Evolutionary conservation across 2,329 filamentous ascomycete genomes (phyloP).

Genomic region (Cucurbitaria berberidis): DNA sequence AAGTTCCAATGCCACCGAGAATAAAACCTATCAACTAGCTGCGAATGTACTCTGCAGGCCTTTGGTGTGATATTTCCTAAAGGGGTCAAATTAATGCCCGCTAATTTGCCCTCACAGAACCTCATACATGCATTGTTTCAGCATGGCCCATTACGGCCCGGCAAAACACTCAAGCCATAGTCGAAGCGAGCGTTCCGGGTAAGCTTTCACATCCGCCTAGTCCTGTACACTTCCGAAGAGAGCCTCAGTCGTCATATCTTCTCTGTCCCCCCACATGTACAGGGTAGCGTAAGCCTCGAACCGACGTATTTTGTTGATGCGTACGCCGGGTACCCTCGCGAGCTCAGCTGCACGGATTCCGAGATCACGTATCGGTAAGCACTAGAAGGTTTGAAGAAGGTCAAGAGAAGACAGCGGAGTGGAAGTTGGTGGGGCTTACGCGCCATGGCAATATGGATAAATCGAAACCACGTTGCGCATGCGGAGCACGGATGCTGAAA

Average conservation of each 20-base stretch:
- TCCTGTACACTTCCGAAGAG: background rate
- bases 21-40: too few species aligned
- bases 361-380: constrained; percentile 22
- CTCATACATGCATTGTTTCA: background rate
- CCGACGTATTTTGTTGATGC: constrained; percentile 7
- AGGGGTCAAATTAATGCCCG: constrained; percentile 11
- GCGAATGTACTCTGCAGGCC: too few species aligned
- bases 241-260: background rate
- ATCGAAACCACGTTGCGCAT: constrained; percentile 19
- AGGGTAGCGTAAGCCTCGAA: constrained; percentile 4
- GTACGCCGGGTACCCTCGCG: constrained; percentile 6
- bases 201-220: constrained; percentile 1
- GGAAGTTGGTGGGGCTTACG: constrained; percentile 13
- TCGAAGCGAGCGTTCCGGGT: constrained; percentile 1
- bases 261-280: background rate
- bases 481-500: constrained; percentile 8
- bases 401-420: constrained; percentile 18
- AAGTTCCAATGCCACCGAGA: too few species aligned
- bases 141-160: background rate
- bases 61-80: background rate
- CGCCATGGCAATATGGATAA: constrained; percentile 18
- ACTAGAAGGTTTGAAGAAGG: constrained; percentile 28
- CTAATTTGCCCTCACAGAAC: background rate
- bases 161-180: background rate
- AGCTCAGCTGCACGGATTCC: constrained; percentile 18